Percentiles rank a stretch among this genome's conserved stretches.
Evolutionary conservation across 257 asterid genomes (phyloP).

Genomic region (Anisodus tanguticus): DNA sequence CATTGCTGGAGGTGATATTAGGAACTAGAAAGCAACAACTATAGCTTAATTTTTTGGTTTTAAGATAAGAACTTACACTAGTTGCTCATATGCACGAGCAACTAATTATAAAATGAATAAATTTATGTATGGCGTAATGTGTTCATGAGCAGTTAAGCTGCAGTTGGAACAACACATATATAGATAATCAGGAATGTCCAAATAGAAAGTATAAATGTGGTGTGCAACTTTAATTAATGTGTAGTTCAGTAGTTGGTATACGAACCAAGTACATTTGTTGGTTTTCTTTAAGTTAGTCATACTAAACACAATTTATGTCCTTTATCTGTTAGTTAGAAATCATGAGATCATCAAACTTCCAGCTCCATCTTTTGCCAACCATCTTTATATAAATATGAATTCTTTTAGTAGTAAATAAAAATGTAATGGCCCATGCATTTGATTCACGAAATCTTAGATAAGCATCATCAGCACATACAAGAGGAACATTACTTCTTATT

Average conservation of each 20-base stretch:
- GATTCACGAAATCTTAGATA: conserved; percentile 22
- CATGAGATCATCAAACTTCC: not conserved
- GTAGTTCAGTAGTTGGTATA: not conserved
- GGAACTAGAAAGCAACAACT: not conserved
- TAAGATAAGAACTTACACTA: not conserved
- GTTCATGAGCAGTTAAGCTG: not conserved
- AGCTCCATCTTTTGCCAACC: not conserved
- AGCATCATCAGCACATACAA: not conserved
- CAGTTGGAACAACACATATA: not conserved
- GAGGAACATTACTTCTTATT: not conserved
- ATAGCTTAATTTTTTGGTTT: not conserved
- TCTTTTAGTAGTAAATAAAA: not conserved
- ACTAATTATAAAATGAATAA: not conserved
- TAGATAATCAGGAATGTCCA: not conserved
- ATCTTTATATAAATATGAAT: no score
- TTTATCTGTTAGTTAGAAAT: not conserved
- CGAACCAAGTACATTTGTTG: not conserved
- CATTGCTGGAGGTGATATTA: not conserved
- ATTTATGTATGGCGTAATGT: not conserved
- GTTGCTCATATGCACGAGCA: not conserved
- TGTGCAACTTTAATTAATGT: not conserved
- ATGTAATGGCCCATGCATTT: conserved; percentile 18
- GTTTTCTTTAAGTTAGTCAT: no score
- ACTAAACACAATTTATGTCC: not conserved
- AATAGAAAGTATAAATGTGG: not conserved